Percentiles rank a stretch among this genome's conserved stretches.
phyloP scores from a whole-genome alignment of 352 stramenopile species.

The Peronospora destructor region DNA sequence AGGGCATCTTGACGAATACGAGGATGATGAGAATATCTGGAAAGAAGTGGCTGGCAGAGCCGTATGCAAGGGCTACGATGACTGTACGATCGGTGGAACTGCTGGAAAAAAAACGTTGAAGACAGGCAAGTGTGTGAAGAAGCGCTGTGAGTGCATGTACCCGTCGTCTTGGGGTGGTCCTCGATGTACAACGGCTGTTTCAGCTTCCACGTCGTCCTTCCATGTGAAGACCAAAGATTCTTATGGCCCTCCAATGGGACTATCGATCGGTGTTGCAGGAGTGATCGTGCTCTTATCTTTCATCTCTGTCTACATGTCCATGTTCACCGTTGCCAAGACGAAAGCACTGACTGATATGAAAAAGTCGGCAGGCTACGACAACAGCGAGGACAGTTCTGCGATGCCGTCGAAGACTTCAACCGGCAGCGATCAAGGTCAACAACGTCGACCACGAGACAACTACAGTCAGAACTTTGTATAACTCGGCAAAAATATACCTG shows the following conservation, averaged over 20 bases:
- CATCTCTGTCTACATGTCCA: conserved; percentile 28
- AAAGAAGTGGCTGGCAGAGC: conserved; percentile 40
- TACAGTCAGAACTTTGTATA: conserved; percentile 1
- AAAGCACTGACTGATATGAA: conserved; percentile 4
- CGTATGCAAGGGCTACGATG: conserved; percentile 41
- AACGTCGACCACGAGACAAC: background rate
- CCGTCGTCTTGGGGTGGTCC: conserved; percentile 49
- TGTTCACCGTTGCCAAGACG: conserved; percentile 9
- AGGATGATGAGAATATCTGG: conserved; percentile 44
- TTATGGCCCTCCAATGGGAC: conserved; percentile 34
- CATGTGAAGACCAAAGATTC: conserved; percentile 1
- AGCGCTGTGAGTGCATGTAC: conserved; percentile 41
- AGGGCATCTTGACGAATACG: conserved; percentile 52
- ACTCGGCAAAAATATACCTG: background rate
- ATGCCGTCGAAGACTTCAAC: background rate
- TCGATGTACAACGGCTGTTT: conserved; percentile 40
- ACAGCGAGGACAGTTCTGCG: background rate
- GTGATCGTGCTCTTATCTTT: conserved; percentile 29
- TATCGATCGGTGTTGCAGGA: conserved; percentile 27
- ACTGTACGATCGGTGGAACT: conserved; percentile 45
- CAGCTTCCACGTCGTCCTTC: conserved; percentile 9
- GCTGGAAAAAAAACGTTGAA: conserved; percentile 17
- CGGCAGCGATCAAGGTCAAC: background rate
- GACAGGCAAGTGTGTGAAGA: conserved; percentile 50
- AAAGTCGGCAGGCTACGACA: background rate